Base-by-base conservation (phyloP, 371 early-diverging fungal genomes). In the Fennellomyces sp. region DNA sequence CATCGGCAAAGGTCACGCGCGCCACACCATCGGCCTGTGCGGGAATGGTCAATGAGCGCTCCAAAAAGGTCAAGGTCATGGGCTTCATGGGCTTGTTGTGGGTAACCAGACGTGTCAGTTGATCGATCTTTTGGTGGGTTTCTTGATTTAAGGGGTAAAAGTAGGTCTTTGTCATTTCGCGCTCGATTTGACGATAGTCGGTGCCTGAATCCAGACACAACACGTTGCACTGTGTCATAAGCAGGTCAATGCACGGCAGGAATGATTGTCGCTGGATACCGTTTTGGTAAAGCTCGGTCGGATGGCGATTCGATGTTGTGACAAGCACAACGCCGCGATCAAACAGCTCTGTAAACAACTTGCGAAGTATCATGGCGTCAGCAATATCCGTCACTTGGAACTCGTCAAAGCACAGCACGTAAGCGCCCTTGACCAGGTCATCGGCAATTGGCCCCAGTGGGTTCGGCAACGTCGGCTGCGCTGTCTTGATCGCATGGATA, bases 331-430 rank as follows among this genome's bases (percentile, higher is more conserved):
- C 91, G n/a, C 96, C 96, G n/a, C 90, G 82, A 13, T 78, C 66
- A 55, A 95, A 91, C 27, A 97, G 72, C 57, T 91, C 92, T 2
- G 84, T 80, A 64, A 95, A 86, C 19, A 98, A 75, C 12, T 91
- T 87, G 13, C 95, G 83, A 39, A 97, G 64, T 45, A 98, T 86
- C 97, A 97, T 97, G 52, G 98, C 98, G 68, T 97, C 97, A 1
- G 94, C 94, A 62, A 97, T 96, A 68, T 97, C 96, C 0, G 96
- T 96, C 5, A 97, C 94, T 69, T 98, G 98, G 61, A 98, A 91
- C 68, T 98, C 98, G 65, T 98, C 98, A 80, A 98, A 92, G 66
- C 97, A 98, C 10, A 97, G 70, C 0, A 98, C 85, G 61, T 89
- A 88, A 4, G 94, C 89, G 17, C 91, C 89, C 49, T 75, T 74